These are phyloP conservation scores for Crinitomyces ghanaensis DNA, from an alignment of 805 yeast species.

Conservation along the genomic window DNA sequence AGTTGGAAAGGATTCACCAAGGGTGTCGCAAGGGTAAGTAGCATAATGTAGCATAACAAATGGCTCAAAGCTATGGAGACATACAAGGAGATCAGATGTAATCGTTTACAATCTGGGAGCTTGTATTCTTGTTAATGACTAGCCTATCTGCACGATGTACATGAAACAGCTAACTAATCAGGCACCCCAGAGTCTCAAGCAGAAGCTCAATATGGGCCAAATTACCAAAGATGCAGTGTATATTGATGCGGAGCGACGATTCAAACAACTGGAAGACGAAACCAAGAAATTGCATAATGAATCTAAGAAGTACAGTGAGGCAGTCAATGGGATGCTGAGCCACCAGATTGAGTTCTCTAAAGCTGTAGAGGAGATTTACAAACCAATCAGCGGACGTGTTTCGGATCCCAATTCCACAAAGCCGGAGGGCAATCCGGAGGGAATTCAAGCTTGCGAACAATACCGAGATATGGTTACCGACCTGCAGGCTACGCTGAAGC, in stretches of 20 bases:
- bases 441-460: constrained; percentile 87
- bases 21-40: constrained; percentile 48
- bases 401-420: constrained; percentile 78
- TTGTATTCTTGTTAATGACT: no score
- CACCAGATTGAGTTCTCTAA: constrained; percentile 93
- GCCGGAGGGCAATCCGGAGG: constrained; percentile 94
- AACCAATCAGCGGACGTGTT: constrained; percentile 87
- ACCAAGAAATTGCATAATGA: constrained; percentile 85
- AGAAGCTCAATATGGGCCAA: constrained; percentile 68
- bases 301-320: constrained; percentile 77
- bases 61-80: no score
- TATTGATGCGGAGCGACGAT: constrained; percentile 91
- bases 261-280: constrained; percentile 81
- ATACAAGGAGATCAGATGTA: no score
- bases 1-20: constrained; percentile 82
- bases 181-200: constrained; percentile 88
- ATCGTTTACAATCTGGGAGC: no score
- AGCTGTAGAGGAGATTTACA: constrained; percentile 90
- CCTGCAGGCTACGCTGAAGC: constrained; percentile 73
- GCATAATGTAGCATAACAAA: no score
- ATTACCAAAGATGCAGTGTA: constrained; percentile 76
- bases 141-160: no score
- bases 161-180: constrained; percentile 10
- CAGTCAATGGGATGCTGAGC: constrained; percentile 86
- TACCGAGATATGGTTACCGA: constrained; percentile 82